Conservation (phyloP, 73 alveolate genomes). For the Uronychia binucleata region DNA sequence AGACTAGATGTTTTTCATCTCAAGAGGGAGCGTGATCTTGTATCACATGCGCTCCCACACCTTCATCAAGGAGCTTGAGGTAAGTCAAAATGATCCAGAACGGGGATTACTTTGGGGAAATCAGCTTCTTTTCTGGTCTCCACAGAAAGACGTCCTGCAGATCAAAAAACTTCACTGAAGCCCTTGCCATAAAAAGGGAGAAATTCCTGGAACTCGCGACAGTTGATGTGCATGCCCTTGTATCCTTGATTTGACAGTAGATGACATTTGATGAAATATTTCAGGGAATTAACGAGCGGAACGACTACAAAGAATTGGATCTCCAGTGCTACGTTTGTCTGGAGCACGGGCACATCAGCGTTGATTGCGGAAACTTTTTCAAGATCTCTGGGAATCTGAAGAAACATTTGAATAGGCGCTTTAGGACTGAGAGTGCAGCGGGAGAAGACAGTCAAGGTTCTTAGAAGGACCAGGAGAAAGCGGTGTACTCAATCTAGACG, state of each 20-base stretch:
- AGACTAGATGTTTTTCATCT: conserved; percentile 67
- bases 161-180: conserved; percentile 78
- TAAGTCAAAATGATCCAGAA: conserved; percentile 13
- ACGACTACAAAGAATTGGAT: conserved; percentile 26
- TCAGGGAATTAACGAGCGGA: conserved; percentile 1
- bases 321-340: conserved; percentile 65
- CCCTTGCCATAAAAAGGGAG: conserved; percentile 56
- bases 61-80: conserved; percentile 51
- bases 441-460: not conserved
- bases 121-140: conserved; percentile 81
- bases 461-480: not conserved
- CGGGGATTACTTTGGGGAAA: conserved; percentile 84
- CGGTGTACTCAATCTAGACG: not conserved
- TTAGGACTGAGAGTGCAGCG: not conserved
- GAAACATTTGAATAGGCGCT: not conserved
- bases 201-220: conserved; percentile 33
- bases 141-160: conserved; percentile 76
- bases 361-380: conserved; percentile 46
- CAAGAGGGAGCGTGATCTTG: conserved; percentile 73
- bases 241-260: not conserved
- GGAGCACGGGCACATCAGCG: conserved; percentile 49
- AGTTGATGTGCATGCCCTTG: conserved; percentile 16
- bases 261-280: conserved; percentile 19
- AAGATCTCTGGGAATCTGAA: conserved; percentile 23
- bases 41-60: conserved; percentile 65